Percentiles rank a stretch among this genome's conserved stretches.
Evolutionary conservation across 169 alveolate genomes (phyloP).

Genomic region (Cryptosporidium canis): DNA sequence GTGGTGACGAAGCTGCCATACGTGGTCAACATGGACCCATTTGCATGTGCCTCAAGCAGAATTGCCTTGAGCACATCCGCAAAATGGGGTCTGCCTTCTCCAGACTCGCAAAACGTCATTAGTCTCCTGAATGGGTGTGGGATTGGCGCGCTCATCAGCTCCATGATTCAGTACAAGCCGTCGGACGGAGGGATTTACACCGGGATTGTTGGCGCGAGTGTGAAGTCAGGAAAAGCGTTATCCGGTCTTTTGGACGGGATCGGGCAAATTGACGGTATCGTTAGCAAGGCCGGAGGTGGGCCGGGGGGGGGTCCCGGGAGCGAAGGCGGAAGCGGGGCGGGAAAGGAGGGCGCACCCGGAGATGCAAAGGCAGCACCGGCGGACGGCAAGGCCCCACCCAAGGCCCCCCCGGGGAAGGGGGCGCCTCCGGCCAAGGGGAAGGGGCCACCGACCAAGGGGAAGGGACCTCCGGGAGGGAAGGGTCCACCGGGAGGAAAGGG

Average conservation of each 20-base stretch:
- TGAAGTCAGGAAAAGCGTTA: constrained; percentile 10
- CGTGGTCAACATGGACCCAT: constrained; percentile 33
- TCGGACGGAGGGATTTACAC: constrained; percentile 1
- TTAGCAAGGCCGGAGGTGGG: constrained; percentile 8
- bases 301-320: not conserved
- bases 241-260: constrained; percentile 46
- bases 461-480: constrained; percentile 74
- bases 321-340: constrained; percentile 68
- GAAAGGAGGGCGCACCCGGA: constrained; percentile 67
- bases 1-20: constrained; percentile 43
- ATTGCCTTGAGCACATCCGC: constrained; percentile 27
- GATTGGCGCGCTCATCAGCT: constrained; percentile 34
- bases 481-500: constrained; percentile 76
- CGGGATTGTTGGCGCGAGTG: not conserved
- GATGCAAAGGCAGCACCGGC: constrained; percentile 68
- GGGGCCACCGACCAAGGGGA: constrained; percentile 70
- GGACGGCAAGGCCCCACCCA: constrained; percentile 73
- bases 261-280: constrained; percentile 10
- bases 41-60: constrained; percentile 70
- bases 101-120: constrained; percentile 23
- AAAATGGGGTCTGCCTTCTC: constrained; percentile 63
- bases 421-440: constrained; percentile 37
- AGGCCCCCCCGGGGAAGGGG: not conserved
- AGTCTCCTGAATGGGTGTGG: constrained; percentile 31
- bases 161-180: constrained; percentile 61